phyloP scores from a whole-genome alignment of 768 basidiomycete species.

The Leccinellum rugosiceps region DNA sequence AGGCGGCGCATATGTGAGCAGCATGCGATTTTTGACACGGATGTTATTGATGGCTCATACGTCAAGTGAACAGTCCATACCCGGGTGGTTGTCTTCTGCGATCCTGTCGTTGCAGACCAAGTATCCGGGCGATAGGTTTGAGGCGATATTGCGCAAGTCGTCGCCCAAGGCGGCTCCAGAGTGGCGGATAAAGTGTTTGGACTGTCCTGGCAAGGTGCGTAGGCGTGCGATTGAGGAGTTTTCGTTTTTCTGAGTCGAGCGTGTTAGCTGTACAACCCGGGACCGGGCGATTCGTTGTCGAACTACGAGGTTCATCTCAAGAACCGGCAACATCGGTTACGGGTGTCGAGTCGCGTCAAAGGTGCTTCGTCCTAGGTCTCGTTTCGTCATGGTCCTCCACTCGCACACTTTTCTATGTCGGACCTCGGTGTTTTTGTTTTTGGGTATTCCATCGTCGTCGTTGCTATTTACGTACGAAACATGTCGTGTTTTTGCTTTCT shows the following conservation, averaged over 20 bases:
- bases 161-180: slow-evolving; percentile 58
- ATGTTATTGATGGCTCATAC: slow-evolving; percentile 32
- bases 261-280: slow-evolving; percentile 80
- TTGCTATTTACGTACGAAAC: slow-evolving; percentile 16
- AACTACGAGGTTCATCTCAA: slow-evolving; percentile 94
- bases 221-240: not conserved
- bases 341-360: slow-evolving; percentile 57
- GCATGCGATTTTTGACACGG: slow-evolving; percentile 16
- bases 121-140: slow-evolving; percentile 83
- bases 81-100: slow-evolving; percentile 70
- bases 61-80: slow-evolving; percentile 42
- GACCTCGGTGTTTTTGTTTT: slow-evolving; percentile 9
- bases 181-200: slow-evolving; percentile 89
- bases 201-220: slow-evolving; percentile 88
- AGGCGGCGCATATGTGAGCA: slow-evolving; percentile 26
- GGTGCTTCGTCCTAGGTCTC: slow-evolving; percentile 16
- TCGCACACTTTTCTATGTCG: slow-evolving; percentile 6
- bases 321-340: slow-evolving; percentile 75
- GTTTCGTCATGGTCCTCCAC: not conserved
- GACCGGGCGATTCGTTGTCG: slow-evolving; percentile 77
- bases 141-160: slow-evolving; percentile 64
- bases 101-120: slow-evolving; percentile 62
- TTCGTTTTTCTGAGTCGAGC: not conserved
- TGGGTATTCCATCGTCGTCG: not conserved
- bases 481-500: slow-evolving; percentile 7